A percentile compares a stretch with the other conserved stretches of the same genome.
Evolutionary conservation across 352 stramenopile species (phyloP).

Genomic region (Phytophthora constricta): DNA sequence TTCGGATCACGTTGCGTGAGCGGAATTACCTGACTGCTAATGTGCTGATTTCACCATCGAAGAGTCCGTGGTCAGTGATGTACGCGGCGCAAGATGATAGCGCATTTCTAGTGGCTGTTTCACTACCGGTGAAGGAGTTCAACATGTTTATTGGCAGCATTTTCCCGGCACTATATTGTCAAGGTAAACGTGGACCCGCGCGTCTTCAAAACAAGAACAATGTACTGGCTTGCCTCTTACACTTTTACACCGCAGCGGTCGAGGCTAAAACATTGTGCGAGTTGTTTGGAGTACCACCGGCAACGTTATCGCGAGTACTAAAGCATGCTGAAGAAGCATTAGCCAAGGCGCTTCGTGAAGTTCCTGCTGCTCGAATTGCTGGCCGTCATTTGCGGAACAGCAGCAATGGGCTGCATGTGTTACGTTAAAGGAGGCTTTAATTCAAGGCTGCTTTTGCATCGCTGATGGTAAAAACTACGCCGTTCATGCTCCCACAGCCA

Average conservation of each 20-base stretch:
- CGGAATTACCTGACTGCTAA: background rate
- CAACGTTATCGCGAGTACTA: background rate
- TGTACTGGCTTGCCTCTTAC: constrained; percentile 3
- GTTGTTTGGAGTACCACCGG: constrained; percentile 6
- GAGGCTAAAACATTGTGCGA: constrained; percentile 11
- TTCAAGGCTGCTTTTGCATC: constrained; percentile 11
- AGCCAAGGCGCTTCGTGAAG: background rate
- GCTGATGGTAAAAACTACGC: constrained; percentile 7
- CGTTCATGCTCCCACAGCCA: background rate
- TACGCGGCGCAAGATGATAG: background rate
- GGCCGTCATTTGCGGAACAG: constrained; percentile 1
- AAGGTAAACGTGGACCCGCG: background rate
- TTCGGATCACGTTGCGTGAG: background rate
- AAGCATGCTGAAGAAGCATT: constrained; percentile 1
- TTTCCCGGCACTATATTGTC: background rate
- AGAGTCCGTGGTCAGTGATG: background rate
- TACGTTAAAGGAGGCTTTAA: background rate
- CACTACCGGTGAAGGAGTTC: background rate
- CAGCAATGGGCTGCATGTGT: constrained; percentile 1
- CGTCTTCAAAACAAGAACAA: constrained; percentile 1
- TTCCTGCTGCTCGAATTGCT: constrained; percentile 1
- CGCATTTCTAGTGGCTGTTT: background rate
- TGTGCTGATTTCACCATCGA: background rate
- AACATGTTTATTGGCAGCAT: background rate
- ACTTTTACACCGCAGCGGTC: constrained; percentile 8